Conservation (phyloP, 1,139 yeast genomes). For the Lodderomyces theae region DNA sequence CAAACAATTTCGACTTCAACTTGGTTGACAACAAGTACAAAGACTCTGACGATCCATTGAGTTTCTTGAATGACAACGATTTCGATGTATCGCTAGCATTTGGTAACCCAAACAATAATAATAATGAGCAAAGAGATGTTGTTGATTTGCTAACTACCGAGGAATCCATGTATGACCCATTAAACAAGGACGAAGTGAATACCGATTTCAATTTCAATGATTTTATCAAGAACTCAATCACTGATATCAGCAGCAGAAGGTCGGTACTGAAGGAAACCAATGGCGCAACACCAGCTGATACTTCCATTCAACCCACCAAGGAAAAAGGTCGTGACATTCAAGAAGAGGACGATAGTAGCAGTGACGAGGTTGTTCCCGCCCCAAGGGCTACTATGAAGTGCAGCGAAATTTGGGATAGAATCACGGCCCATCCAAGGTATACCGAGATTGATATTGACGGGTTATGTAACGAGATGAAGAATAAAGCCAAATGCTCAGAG, state of each 20-base stretch:
- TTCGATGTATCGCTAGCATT: constrained; percentile 54
- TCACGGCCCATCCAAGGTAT: constrained; percentile 89
- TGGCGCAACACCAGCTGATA: constrained; percentile 14
- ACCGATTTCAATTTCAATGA: constrained; percentile 38
- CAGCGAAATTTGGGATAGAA: constrained; percentile 94
- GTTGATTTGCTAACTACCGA: constrained; percentile 51
- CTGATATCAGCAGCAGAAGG: constrained; percentile 10
- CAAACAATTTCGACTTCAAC: constrained; percentile 20
- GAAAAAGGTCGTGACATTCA: constrained; percentile 2
- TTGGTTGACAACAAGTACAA: constrained; percentile 12
- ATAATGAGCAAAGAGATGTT: constrained; percentile 14
- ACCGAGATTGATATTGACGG: constrained; percentile 93
- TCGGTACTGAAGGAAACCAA: constrained; percentile 5
- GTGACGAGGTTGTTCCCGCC: constrained; percentile 29
- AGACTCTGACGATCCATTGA: constrained; percentile 35
- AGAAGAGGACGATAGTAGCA: constrained; percentile 18
- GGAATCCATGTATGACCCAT: constrained; percentile 68
- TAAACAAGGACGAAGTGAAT: constrained; percentile 21
- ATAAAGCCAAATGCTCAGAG: constrained; percentile 95
- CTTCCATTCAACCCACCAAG: constrained; percentile 7
- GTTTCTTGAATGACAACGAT: constrained; percentile 45
- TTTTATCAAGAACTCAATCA: constrained; percentile 28
- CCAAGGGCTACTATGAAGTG: constrained; percentile 53
- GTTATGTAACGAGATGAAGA: constrained; percentile 79
- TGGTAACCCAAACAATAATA: constrained; percentile 19